Conservation (phyloP, 768 basidiomycete genomes). For the Suillus fuscotomentosus region DNA sequence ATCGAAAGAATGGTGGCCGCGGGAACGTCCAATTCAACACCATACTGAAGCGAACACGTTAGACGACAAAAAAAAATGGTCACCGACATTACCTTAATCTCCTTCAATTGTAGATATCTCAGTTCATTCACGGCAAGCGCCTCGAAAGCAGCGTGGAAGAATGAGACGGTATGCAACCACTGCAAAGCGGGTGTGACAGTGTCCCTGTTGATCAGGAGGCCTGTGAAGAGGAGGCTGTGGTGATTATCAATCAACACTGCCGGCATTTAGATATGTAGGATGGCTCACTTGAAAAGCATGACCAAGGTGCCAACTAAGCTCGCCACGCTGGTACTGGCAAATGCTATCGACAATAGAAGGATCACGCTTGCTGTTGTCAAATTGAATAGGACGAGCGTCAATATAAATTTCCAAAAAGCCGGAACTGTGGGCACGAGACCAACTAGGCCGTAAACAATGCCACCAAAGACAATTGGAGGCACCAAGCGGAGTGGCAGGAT, state of each 20-base stretch:
- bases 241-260: conserved; percentile 7
- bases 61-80: background rate
- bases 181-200: conserved; percentile 68
- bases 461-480: conserved; percentile 93
- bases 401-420: conserved; percentile 98
- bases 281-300: conserved; percentile 95
- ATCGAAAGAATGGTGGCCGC: conserved; percentile 93
- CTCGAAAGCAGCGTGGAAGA: conserved; percentile 99
- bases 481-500: conserved; percentile 93
- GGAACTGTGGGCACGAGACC: conserved; percentile 90
- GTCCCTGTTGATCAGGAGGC: conserved; percentile 91
- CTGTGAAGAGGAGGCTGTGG: conserved; percentile 87
- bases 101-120: conserved; percentile 88
- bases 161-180: conserved; percentile 90
- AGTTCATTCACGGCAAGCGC: conserved; percentile 97
- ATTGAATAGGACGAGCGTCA: conserved; percentile 95
- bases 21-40: conserved; percentile 94
- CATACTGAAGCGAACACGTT: conserved; percentile 57
- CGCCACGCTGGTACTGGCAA: conserved; percentile 84
- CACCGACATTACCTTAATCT: conserved; percentile 65
- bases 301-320: conserved; percentile 92
- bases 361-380: conserved; percentile 92
- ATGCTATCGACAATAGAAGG: conserved; percentile 84
- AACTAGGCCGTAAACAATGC: conserved; percentile 92
- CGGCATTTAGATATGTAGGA: conserved; percentile 8